Percentiles rank a stretch among this genome's conserved stretches.
Evolutionary conservation across 1,139 yeast species (phyloP).

Genomic region (Debaryomyces udenii): DNA sequence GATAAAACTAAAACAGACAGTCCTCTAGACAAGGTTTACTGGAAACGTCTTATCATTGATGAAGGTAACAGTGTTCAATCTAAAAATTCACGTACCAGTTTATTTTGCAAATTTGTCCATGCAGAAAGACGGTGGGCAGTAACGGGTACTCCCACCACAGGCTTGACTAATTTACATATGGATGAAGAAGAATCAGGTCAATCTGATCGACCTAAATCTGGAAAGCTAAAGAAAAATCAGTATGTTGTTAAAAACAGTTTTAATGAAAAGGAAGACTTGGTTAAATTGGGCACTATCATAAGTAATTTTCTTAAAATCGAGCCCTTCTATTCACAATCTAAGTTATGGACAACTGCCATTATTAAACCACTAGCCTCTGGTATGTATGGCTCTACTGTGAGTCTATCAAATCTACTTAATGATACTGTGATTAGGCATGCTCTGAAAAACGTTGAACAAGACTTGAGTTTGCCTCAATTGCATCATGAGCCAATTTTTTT

Average conservation of each 20-base stretch:
- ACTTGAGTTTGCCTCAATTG: conserved; percentile 59
- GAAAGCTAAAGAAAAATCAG: conserved; percentile 35
- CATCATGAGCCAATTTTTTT: conserved; percentile 60
- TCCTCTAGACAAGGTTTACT: conserved; percentile 48
- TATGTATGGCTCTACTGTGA: conserved; percentile 41
- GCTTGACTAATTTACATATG: conserved; percentile 61
- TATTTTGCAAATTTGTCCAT: conserved; percentile 47
- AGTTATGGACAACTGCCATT: conserved; percentile 50
- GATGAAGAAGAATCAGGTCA: conserved; percentile 41
- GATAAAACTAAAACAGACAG: conserved; percentile 26
- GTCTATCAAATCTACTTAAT: conserved; percentile 44
- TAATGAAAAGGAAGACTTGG: conserved; percentile 51
- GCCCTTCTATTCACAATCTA: conserved; percentile 55
- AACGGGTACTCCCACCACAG: conserved; percentile 76
- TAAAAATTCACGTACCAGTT: conserved; percentile 51
- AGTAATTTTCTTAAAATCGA: conserved; percentile 59
- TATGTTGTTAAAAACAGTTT: conserved; percentile 39
- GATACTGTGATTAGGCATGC: conserved; percentile 59
- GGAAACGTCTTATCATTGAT: conserved; percentile 74
- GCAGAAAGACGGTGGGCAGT: conserved; percentile 74
- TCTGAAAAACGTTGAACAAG: conserved; percentile 52
- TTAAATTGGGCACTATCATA: conserved; percentile 55
- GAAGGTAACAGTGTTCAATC: conserved; percentile 71
- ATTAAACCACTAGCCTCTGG: conserved; percentile 49
- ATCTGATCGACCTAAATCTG: conserved; percentile 18